These are phyloP conservation scores for Lasiosphaeria ovina DNA, from an alignment of 495 filamentous ascomycete genomes.

Conservation along the genomic window DNA sequence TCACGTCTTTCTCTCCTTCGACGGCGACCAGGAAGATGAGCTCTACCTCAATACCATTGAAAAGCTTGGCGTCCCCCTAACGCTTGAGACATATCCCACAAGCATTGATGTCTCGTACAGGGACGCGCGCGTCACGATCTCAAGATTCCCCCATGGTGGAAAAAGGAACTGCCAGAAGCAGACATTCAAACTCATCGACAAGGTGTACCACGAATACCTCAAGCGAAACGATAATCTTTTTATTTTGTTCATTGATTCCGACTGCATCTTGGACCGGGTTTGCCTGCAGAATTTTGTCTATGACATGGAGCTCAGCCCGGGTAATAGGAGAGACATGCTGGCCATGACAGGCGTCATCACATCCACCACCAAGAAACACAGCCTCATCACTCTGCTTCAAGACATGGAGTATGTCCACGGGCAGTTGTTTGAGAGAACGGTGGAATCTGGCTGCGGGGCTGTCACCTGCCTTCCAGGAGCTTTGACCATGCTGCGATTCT, in stretches of 20 bases:
- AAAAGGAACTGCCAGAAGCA: slow-evolving; percentile 92
- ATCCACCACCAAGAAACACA: slow-evolving; percentile 85
- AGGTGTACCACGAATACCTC: slow-evolving; percentile 86
- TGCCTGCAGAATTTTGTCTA: slow-evolving; percentile 99
- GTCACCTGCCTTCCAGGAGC: slow-evolving; percentile 96
- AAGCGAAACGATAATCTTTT: slow-evolving; percentile 90
- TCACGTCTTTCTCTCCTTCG: slow-evolving; percentile 95
- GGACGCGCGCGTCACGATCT: slow-evolving; percentile 81
- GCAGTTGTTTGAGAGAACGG: slow-evolving; percentile 93
- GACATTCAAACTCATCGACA: slow-evolving; percentile 93
- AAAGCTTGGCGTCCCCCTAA: slow-evolving; percentile 79
- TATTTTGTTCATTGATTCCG: slow-evolving; percentile 96
- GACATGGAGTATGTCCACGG: slow-evolving; percentile 99
- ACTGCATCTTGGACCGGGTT: slow-evolving; percentile 89
- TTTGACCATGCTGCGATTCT: slow-evolving; percentile 92
- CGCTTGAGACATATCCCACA: slow-evolving; percentile 73
- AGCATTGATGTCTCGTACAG: slow-evolving; percentile 90
- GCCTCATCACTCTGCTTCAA: slow-evolving; percentile 86
- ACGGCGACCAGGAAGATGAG: slow-evolving; percentile 85
- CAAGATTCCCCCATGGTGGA: slow-evolving; percentile 89
- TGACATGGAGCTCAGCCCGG: slow-evolving; percentile 97
- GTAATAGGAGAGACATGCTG: slow-evolving; percentile 88
- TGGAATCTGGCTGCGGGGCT: slow-evolving; percentile 92
- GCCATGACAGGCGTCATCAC: slow-evolving; percentile 99
- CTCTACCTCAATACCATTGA: slow-evolving; percentile 86